phyloP scores from a whole-genome alignment of 2,329 filamentous ascomycete species.

The Neonectria punicea region DNA sequence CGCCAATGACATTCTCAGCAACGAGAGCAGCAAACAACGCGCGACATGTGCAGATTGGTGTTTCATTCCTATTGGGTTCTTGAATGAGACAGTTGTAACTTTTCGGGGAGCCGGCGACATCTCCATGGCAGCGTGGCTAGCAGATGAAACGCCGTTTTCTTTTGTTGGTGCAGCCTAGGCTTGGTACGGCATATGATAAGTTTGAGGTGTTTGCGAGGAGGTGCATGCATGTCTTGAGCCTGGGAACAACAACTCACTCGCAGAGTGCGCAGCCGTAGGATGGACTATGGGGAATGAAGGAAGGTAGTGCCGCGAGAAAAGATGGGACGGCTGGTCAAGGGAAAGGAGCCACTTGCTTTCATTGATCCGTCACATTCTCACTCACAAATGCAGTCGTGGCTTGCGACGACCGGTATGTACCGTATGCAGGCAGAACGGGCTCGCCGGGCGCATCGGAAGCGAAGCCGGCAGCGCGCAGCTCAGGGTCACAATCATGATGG shows the following conservation, averaged over 20 bases:
- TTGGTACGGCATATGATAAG: background rate
- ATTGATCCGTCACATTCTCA: background rate
- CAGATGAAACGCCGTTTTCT: background rate
- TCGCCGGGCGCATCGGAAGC: background rate
- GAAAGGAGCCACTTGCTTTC: background rate
- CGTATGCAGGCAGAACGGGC: background rate
- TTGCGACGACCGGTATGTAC: background rate
- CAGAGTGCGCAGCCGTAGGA: background rate
- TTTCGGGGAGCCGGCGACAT: background rate
- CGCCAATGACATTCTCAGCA: background rate
- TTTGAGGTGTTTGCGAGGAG: background rate
- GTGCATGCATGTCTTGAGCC: background rate
- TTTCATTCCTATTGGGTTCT: background rate
- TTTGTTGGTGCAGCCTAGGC: background rate
- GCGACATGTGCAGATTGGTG: background rate
- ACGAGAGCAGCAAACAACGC: background rate
- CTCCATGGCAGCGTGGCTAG: background rate
- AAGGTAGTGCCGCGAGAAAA: too few species aligned
- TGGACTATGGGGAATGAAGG: background rate
- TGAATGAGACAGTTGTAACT: background rate
- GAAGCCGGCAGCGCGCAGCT: background rate
- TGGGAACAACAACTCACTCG: background rate
- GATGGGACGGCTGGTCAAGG: too few species aligned
- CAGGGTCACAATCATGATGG: too few species aligned
- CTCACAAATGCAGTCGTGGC: background rate